phyloP scores from a whole-genome alignment of 495 filamentous ascomycete species.

The Pyronema domesticum region DNA sequence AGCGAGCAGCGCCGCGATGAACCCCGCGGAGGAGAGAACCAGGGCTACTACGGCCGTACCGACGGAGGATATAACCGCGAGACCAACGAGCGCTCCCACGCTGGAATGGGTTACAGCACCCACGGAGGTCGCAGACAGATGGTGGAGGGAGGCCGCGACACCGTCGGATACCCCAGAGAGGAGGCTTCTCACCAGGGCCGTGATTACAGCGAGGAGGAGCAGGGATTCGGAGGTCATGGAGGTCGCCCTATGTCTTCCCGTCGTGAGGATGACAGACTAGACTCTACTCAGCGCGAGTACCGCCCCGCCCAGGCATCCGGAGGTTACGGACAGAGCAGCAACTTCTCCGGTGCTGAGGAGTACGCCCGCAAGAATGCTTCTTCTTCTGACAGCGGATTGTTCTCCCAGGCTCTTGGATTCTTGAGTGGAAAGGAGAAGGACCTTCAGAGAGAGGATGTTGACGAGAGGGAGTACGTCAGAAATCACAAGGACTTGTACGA shows the following conservation, averaged over 20 bases:
- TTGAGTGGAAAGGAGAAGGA: slow-evolving; percentile 12
- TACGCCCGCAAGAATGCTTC: neutral
- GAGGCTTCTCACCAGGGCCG: neutral
- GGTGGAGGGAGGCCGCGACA: neutral
- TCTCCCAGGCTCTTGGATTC: neutral
- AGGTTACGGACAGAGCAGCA: neutral
- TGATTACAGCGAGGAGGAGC: neutral
- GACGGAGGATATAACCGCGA: neutral
- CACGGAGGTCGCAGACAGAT: neutral
- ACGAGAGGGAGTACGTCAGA: slow-evolving; percentile 38
- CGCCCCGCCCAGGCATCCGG: neutral
- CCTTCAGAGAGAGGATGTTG: neutral
- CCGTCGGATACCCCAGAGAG: neutral
- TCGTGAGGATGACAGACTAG: neutral
- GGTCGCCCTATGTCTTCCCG: neutral
- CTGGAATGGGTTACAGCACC: neutral
- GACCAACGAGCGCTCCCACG: neutral
- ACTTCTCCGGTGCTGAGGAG: neutral
- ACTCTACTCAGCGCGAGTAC: neutral
- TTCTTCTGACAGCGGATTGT: neutral
- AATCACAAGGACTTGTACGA: slow-evolving; percentile 41
- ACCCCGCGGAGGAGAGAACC: neutral
- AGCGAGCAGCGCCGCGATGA: neutral
- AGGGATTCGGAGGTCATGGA: neutral
- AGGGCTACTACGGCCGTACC: neutral